Percentiles rank a stretch among this genome's conserved stretches.
phyloP scores from a whole-genome alignment of 176 grass and related monocot genomes.

The Melocanna baccifera region DNA sequence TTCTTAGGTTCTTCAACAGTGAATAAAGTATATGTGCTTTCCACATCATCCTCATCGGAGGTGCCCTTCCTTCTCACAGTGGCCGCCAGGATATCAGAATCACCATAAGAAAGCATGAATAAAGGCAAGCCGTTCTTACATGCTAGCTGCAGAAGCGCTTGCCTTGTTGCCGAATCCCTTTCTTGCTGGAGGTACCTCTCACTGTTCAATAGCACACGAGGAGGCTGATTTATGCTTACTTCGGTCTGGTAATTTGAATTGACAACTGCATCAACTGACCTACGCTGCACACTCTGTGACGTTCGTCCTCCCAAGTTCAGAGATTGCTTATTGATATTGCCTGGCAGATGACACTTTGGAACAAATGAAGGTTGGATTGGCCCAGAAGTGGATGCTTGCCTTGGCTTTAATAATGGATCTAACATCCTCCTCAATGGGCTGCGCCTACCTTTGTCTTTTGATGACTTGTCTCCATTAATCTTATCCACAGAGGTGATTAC shows the following conservation, averaged over 20 bases:
- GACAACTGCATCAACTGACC: constrained; percentile 49
- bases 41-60: constrained; percentile 47
- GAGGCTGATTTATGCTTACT: constrained; percentile 26
- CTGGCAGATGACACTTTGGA: constrained; percentile 44
- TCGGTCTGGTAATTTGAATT: constrained; percentile 33
- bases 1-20: constrained; percentile 66
- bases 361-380: constrained; percentile 43
- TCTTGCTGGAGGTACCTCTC: constrained; percentile 44
- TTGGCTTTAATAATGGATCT: constrained; percentile 82
- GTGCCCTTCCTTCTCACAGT: constrained; percentile 52
- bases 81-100: constrained; percentile 77
- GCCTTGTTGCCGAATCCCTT: constrained; percentile 44
- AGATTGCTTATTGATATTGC: constrained; percentile 27
- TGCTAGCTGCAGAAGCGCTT: constrained; percentile 80
- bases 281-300: constrained; percentile 39
- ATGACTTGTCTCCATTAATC: constrained; percentile 49
- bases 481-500: constrained; percentile 37
- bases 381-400: constrained; percentile 34
- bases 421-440: constrained; percentile 91
- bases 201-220: constrained; percentile 34
- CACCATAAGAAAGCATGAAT: constrained; percentile 81
- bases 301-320: constrained; percentile 29
- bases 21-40: constrained; percentile 70
- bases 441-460: constrained; percentile 61
- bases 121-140: constrained; percentile 83